phyloP scores from a whole-genome alignment of 1,284 basidiomycete species.

The Cutaneotrichosporon cavernicola region DNA sequence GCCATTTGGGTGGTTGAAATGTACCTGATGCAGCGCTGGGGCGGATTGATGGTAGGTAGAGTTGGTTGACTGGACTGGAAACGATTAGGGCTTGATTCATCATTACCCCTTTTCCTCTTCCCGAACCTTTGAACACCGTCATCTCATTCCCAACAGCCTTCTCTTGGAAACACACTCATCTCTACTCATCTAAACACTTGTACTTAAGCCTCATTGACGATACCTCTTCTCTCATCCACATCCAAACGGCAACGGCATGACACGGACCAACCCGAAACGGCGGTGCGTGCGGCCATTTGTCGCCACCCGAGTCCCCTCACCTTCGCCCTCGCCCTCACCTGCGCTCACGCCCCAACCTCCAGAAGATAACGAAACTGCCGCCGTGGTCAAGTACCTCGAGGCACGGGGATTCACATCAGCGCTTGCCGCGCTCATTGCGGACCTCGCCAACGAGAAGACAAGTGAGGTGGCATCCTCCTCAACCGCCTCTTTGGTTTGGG shows the following conservation, averaged over 20 bases:
- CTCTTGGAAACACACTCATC: too few relatives aligned
- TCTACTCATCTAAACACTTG: background rate
- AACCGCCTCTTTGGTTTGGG: background rate
- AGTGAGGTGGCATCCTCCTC: background rate
- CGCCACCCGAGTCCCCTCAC: background rate
- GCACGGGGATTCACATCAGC: background rate
- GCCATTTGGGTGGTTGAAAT: too few relatives aligned
- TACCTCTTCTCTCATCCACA: background rate
- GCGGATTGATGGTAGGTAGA: too few relatives aligned
- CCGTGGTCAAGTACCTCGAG: conserved; percentile 3
- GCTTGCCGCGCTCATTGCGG: background rate
- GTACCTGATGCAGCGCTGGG: too few relatives aligned
- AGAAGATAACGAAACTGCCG: background rate
- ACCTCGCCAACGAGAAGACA: background rate
- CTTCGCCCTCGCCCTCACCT: background rate
- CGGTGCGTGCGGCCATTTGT: background rate
- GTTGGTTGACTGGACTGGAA: too few relatives aligned
- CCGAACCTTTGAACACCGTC: too few relatives aligned
- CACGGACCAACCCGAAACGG: background rate
- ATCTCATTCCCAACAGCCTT: too few relatives aligned
- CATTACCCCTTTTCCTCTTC: too few relatives aligned
- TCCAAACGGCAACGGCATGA: background rate
- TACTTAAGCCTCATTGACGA: background rate
- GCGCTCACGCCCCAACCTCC: background rate
- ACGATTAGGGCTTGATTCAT: too few relatives aligned